phyloP scores from a whole-genome alignment of 495 filamentous ascomycete species.

The Hypoxylon fragiforme region DNA sequence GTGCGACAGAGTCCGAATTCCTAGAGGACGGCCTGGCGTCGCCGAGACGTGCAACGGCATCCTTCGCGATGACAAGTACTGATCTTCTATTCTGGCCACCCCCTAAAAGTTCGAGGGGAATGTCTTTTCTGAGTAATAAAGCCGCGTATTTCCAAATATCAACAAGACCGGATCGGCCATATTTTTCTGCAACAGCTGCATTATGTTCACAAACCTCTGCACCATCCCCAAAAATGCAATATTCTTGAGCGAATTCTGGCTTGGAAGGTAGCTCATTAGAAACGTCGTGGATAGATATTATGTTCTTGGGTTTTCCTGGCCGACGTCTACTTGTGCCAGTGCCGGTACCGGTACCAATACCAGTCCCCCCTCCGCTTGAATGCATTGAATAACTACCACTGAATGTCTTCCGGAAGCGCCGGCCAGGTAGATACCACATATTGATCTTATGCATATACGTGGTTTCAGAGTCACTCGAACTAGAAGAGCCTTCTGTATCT shows the following conservation, averaged over 20 bases:
- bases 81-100: slow-evolving; percentile 53
- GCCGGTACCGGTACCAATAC: slow-evolving; percentile 56
- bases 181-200: slow-evolving; percentile 70
- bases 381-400: slow-evolving; percentile 53
- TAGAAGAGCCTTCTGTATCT: slow-evolving; percentile 64
- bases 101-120: slow-evolving; percentile 65
- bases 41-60: slow-evolving; percentile 53
- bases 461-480: slow-evolving; percentile 72
- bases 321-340: slow-evolving; percentile 50
- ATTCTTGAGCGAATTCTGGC: slow-evolving; percentile 71
- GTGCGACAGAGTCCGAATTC: slow-evolving; percentile 11
- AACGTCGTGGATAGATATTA: slow-evolving; percentile 71
- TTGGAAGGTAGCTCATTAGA: slow-evolving; percentile 73
- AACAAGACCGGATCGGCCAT: slow-evolving; percentile 73
- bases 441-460: slow-evolving; percentile 59
- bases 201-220: slow-evolving; percentile 82
- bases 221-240: slow-evolving; percentile 81
- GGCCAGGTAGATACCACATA: slow-evolving; percentile 50
- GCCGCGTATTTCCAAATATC: slow-evolving; percentile 83
- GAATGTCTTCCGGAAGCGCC: slow-evolving; percentile 48
- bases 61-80: slow-evolving; percentile 64
- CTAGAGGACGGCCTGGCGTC: slow-evolving; percentile 7
- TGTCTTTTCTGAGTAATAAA: slow-evolving; percentile 73
- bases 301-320: slow-evolving; percentile 52
- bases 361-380: slow-evolving; percentile 55